phyloP scores from a whole-genome alignment of 208 protist species.

The Willaertia magna region DNA sequence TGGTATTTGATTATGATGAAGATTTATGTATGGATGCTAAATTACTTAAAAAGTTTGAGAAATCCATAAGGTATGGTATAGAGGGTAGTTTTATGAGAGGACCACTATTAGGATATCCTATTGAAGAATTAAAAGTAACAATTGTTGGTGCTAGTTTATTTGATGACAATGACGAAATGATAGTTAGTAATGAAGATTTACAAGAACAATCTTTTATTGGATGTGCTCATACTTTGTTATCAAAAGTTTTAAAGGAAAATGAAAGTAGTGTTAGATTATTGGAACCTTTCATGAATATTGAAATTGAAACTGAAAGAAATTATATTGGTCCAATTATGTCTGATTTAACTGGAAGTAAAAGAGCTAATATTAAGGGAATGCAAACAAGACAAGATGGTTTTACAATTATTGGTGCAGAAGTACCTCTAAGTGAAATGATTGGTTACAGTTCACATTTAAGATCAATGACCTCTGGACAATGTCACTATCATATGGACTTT shows the following conservation, averaged over 20 bases:
- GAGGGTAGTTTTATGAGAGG: background rate
- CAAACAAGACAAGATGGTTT: background rate
- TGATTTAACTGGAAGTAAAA: background rate
- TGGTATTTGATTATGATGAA: background rate
- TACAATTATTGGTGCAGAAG: background rate
- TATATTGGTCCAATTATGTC: background rate
- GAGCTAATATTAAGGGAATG: background rate
- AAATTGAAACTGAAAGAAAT: background rate
- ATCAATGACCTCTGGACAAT: background rate
- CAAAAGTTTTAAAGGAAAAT: background rate
- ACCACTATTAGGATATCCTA: background rate
- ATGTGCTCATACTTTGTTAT: background rate
- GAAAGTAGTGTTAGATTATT: background rate
- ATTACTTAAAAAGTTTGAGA: background rate
- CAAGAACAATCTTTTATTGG: background rate
- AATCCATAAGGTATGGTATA: background rate
- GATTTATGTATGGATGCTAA: background rate
- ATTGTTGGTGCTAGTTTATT: background rate
- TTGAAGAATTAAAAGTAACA: background rate
- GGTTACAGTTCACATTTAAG: background rate
- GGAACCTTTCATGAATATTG: conserved; percentile 8
- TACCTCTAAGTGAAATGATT: conserved; percentile 6
- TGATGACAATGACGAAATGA: background rate
- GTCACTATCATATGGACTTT: conserved; percentile 7
- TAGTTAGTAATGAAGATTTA: background rate